Evolutionary conservation across 1,139 yeast genomes (phyloP), one percentile per base, ranked within the genome.

Genomic region (Sugiyamaella sp.): DNA sequence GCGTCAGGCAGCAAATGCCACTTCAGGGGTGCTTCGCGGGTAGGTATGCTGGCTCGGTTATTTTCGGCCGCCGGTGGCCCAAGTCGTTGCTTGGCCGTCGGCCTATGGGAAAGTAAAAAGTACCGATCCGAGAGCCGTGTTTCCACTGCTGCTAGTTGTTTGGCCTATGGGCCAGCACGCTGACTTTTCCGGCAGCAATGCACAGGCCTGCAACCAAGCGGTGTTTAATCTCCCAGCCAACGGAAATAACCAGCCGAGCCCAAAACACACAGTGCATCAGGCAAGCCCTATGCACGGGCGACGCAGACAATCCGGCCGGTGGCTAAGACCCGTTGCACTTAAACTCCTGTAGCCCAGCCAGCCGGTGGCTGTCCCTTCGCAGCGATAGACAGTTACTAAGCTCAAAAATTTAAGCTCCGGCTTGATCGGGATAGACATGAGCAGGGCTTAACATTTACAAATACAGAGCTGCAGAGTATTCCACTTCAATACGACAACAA

Each of bases 401-500:
- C 33, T 43, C 17, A 14, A 43, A 43, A 29, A 29, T 14, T 19
- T 19, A 14, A 43, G 19, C 16, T 27, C 38, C 46, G 46, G 46
- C 46, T 43, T 43, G 38, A 43, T 43, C 46, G 46, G 46, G 46
- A 43, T 16, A 43, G 2, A 27, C 19, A 14, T 20, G 22, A 14
- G 17, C 46, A 1, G 27, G 38, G 46, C 27, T 29, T 43, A 12
- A 17, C 17, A 9, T 19, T 6, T 43, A 14, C 45, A 24, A 41
- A 27, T 24, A 25, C 45, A 41, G 12, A 24, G 14, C 21, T 25
- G 27, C 35, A 25, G 14, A n/a, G 12, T 22, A 21, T 21, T n/a
- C n/a, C n/a, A n/a, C n/a, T 22, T 40, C 12, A 20, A 35, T 22
- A 21, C 22, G 22, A 40, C 43, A 24, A 35, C 21, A 16, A 35